Conservation (phyloP, 352 stramenopile genomes). For the Phytophthora brassicae region DNA sequence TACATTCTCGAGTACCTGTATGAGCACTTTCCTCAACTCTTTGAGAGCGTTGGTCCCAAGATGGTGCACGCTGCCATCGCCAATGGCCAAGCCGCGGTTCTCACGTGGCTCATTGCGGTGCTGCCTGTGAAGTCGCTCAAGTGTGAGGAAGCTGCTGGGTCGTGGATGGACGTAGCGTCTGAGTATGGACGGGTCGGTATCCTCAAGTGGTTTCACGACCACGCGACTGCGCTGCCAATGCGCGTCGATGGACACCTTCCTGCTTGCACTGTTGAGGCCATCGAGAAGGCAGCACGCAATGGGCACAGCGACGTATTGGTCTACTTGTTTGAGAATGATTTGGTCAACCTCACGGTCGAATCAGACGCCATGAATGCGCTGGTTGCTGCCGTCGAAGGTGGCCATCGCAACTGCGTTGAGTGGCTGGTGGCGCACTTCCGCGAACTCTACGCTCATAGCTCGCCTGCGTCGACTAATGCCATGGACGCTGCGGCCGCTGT, state of each 20-base stretch:
- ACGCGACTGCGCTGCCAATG: constrained; percentile 54
- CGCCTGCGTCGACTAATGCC: constrained; percentile 33
- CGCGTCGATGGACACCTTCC: constrained; percentile 54
- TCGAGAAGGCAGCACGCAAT: constrained; percentile 69
- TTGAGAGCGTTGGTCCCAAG: constrained; percentile 53
- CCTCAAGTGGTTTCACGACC: constrained; percentile 70
- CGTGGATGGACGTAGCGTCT: constrained; percentile 75
- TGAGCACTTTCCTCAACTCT: constrained; percentile 42
- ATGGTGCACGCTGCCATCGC: constrained; percentile 70
- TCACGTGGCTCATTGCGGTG: constrained; percentile 62
- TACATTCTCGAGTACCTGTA: constrained; percentile 61
- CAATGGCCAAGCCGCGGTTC: constrained; percentile 52
- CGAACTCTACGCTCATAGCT: constrained; percentile 36
- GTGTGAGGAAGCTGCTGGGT: constrained; percentile 56
- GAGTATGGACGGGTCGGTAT: constrained; percentile 66
- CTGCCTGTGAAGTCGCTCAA: constrained; percentile 71
- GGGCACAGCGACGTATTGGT: constrained; percentile 58
- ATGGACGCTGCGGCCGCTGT: constrained; percentile 57
- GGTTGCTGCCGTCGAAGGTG: constrained; percentile 51
- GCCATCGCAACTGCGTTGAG: constrained; percentile 54
- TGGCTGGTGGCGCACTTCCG: constrained; percentile 58
- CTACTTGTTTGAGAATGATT: constrained; percentile 58
- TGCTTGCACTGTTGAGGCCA: constrained; percentile 50
- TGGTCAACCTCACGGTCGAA: constrained; percentile 46
- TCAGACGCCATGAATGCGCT: constrained; percentile 59